Percentiles rank a stretch among this genome's conserved stretches.
Conservation (phyloP, 1,139 yeast genomes). For the Sugiyamaella neomexicana region DNA sequence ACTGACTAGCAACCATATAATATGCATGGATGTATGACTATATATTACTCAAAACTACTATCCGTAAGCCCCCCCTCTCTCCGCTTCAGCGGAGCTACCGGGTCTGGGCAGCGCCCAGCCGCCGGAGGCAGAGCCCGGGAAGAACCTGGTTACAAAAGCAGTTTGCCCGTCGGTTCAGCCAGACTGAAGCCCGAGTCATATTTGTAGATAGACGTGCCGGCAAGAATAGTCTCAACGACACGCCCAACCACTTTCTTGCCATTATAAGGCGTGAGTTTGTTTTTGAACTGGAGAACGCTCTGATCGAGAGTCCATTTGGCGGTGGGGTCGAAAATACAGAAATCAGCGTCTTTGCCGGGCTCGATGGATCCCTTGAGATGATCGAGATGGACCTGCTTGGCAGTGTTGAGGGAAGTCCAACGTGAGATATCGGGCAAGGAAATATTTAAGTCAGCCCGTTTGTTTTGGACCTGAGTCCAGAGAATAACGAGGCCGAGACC, state of each 20-base stretch:
- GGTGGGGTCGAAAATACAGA: conserved; percentile 73
- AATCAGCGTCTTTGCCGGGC: conserved; percentile 83
- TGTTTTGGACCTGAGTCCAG: conserved; percentile 67
- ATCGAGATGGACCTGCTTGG: conserved; percentile 76
- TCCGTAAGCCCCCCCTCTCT: background rate
- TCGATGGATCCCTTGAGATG: conserved; percentile 70
- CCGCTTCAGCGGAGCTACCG: background rate
- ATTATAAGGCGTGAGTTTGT: conserved; percentile 83
- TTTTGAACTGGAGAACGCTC: conserved; percentile 67
- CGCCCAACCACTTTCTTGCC: conserved; percentile 68
- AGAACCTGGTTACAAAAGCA: conserved; percentile 15
- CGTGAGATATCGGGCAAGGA: conserved; percentile 60
- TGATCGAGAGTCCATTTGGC: conserved; percentile 57
- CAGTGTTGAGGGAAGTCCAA: conserved; percentile 84
- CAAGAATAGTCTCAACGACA: conserved; percentile 72
- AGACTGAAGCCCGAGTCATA: conserved; percentile 22
- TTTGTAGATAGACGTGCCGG: conserved; percentile 70
- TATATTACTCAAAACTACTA: conserved; percentile 3
- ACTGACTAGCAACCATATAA: conserved; percentile 4
- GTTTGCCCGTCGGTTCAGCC: conserved; percentile 24
- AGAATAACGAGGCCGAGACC: conserved; percentile 85
- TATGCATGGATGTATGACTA: conserved; percentile 16
- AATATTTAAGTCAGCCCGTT: conserved; percentile 37
- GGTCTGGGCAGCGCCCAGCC: conserved; percentile 16
- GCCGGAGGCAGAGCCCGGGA: conserved; percentile 10